Conservation (phyloP, 176 grass and related monocot species). For the Hordeum marinum region DNA sequence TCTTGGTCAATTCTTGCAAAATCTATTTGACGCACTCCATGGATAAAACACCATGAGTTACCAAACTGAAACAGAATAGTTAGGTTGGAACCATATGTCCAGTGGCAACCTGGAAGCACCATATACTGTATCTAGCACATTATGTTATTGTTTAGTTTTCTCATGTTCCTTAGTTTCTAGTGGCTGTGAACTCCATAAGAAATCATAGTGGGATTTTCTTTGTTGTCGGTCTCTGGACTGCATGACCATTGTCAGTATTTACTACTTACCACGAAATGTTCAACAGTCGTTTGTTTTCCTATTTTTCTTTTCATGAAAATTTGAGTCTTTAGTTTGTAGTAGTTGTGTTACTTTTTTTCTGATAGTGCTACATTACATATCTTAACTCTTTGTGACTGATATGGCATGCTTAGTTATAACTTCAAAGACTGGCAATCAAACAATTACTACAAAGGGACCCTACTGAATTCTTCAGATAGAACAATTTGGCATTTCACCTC, state of each 20-base stretch:
- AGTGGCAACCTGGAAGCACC: background rate
- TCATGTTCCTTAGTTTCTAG: background rate
- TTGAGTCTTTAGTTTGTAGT: too few species aligned
- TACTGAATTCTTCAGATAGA: background rate
- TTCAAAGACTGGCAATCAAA: background rate
- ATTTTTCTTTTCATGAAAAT: background rate
- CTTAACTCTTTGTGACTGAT: background rate
- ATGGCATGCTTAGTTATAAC: background rate
- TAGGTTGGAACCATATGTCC: background rate
- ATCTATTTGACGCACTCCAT: background rate
- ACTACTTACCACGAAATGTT: background rate
- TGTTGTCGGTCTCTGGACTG: background rate
- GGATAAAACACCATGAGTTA: background rate
- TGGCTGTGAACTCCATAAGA: background rate
- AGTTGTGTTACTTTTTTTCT: background rate
- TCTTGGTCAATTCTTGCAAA: background rate
- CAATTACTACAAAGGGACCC: background rate
- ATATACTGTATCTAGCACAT: background rate
- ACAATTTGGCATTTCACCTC: background rate
- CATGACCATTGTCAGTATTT: background rate
- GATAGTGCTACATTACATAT: background rate
- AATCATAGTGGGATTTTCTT: background rate
- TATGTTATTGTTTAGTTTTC: background rate
- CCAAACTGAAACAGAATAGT: background rate
- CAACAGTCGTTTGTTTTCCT: background rate